Evolutionary conservation across 805 yeast species (phyloP), one percentile per base, ranked within the genome.

Genomic region (Saccharomycopsis lassenensis): DNA sequence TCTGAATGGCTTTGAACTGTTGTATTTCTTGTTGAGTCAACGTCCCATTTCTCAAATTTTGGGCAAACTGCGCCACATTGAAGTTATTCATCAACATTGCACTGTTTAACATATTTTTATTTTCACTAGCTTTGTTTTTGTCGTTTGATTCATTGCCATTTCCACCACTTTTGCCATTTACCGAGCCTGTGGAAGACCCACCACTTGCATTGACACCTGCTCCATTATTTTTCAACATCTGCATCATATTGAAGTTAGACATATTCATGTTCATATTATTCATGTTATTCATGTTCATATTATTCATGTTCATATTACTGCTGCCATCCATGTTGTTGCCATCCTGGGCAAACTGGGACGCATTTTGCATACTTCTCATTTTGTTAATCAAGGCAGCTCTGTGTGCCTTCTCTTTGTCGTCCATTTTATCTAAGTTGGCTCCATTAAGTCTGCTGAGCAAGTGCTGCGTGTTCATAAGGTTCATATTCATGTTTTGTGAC

Each of bases 191-290:
- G n/a, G n/a, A n/a, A n/a, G n/a, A n/a, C n/a, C n/a, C n/a, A n/a
- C n/a, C n/a, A n/a, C n/a, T n/a, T n/a, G n/a, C n/a, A n/a, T n/a
- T n/a, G n/a, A n/a, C n/a, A n/a, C n/a, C n/a, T n/a, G n/a, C n/a
- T n/a, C 7, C 19, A 14, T 12, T 14, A 24, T 32, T 24, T 20
- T n/a, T 23, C 12, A 12, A n/a, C 35, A 25, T 32, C 12, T 32
- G 35, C 35, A 22, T 24, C 28, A 20, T 33, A 16, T 33, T 33
- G 4, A 18, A 16, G 17, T 32, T 32, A 25, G 28, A 26, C 19
- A 25, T 26, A 21, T 24, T 35, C 25, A 35, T 20, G 14, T 29
- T 29, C 12, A 21, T 35, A 5, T n/a, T 7, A 20, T 8, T 26
- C 36, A 33, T 33, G 18, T 11, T 29, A n/a, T 23, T 24, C 20